Base-by-base conservation (phyloP, 1,284 basidiomycete species). In the Trametes polyzona region DNA sequence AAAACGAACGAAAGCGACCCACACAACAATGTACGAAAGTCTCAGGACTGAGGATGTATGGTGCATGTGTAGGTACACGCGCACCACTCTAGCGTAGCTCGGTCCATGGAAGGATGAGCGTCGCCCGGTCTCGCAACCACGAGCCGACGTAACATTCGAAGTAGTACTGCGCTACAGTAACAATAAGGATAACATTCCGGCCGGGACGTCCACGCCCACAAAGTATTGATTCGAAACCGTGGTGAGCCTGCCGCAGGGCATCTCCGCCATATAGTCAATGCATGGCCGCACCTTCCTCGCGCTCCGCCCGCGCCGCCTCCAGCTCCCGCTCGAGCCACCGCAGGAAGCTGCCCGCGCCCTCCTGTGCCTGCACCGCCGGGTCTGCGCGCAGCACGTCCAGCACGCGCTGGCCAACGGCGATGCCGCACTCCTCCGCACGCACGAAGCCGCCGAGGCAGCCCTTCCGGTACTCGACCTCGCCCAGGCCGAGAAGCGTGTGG, bases 391-490 rank as follows among this genome's bases (percentile, higher is more conserved):
- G 70, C 36, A 76, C 73, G 41, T 84, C 78, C 24, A 84, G 71
- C 36, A 88, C 76, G 29, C 79, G 79, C 64, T 79, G 77, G 1
- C 80, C 86, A 29, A 91, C 82, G 11, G 80, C 73, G 17, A 72
- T 72, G 42, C 83, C 83, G 61, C 83, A 89, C 65, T 90, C 87
- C 61, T 92, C 90, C 36, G 89, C 90, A 47, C 88, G 77, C 12
- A 85, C 83, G 67, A 91, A 92, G 17, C 90, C 90, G 35, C 82
- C 74, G 39, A 92, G 72, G 69, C 86, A 92, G 35, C 81, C 81
- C 59, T 76, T 79, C 48, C 87, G 77, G 66, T 92, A 92, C 62
- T 82, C 82, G 4, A 74, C 78, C 64, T 87, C 88, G 0, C 78
- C 66, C 16, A 90, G 67, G 14, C 81, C 81, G 17, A 90, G 71